Percentiles rank a stretch among this genome's conserved stretches.
Conservation (phyloP, 1,139 yeast genomes). For the Candida sp. region DNA sequence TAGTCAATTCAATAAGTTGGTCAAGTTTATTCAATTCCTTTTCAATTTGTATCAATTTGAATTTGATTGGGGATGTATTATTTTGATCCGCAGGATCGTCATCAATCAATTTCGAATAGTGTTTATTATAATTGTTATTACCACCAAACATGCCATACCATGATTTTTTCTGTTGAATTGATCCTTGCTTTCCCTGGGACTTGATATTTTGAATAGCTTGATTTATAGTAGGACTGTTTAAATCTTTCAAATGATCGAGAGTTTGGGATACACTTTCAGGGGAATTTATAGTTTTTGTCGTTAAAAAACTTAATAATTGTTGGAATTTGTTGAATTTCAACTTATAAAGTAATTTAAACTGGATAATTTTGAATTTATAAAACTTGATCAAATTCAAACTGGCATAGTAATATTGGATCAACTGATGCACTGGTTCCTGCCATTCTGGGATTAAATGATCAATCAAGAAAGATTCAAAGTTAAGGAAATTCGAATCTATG, state of each 20-base stretch:
- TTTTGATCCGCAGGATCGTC: slow-evolving; percentile 1
- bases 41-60: slow-evolving; percentile 33
- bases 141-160: slow-evolving; percentile 51
- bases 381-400: slow-evolving; percentile 39
- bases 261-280: slow-evolving; percentile 9
- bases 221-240: slow-evolving; percentile 41
- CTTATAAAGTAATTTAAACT: slow-evolving; percentile 38
- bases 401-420: slow-evolving; percentile 36
- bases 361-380: slow-evolving; percentile 44
- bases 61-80: slow-evolving; percentile 16
- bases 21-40: slow-evolving; percentile 41
- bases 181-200: slow-evolving; percentile 14
- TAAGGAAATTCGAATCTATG: slow-evolving; percentile 39
- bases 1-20: slow-evolving; percentile 37
- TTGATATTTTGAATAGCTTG: slow-evolving; percentile 31
- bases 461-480: slow-evolving; percentile 36
- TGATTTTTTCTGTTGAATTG: slow-evolving; percentile 24
- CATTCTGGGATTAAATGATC: slow-evolving; percentile 38
- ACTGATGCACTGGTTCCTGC: slow-evolving; percentile 46
- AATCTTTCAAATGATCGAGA: slow-evolving; percentile 26
- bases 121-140: slow-evolving; percentile 16
- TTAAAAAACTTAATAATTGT: slow-evolving; percentile 28
- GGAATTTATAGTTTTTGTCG: slow-evolving; percentile 1
- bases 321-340: slow-evolving; percentile 39
- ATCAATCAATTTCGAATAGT: slow-evolving; percentile 10